Evolutionary conservation across 257 asterid genomes (phyloP).

Genomic region (Buddleja alternifolia): DNA sequence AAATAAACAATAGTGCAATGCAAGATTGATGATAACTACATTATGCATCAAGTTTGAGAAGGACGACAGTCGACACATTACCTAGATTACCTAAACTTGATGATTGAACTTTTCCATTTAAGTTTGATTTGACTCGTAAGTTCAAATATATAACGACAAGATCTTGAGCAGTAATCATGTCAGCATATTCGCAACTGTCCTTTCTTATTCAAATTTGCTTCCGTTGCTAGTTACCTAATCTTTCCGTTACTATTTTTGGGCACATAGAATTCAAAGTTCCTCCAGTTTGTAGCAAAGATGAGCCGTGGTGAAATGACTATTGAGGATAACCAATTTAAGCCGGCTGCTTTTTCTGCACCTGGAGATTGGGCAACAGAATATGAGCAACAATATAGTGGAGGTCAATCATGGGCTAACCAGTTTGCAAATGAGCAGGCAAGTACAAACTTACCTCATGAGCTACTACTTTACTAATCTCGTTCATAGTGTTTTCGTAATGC

Average conservation of each 20-base stretch:
- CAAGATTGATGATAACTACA: no score
- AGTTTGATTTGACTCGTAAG: no score
- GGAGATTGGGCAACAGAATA: constrained; percentile 96
- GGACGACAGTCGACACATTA: no score
- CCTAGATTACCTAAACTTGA: no score
- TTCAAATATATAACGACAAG: no score
- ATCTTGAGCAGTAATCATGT: no score
- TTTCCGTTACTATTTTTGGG: constrained; percentile 24
- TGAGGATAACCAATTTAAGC: constrained; percentile 91
- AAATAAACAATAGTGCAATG: no score
- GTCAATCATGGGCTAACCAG: constrained; percentile 93
- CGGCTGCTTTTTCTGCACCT: constrained; percentile 63
- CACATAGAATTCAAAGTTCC: constrained; percentile 86
- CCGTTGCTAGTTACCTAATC: constrained; percentile 20
- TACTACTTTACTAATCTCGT: constrained; percentile 2
- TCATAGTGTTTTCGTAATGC: constrained; percentile 17
- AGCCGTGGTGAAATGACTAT: constrained; percentile 94
- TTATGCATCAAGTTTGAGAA: no score
- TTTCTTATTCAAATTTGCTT: no score
- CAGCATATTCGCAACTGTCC: no score
- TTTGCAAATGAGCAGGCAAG: constrained; percentile 85
- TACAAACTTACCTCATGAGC: constrained; percentile 23
- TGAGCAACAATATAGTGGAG: constrained; percentile 75
- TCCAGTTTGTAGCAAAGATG: constrained; percentile 97
- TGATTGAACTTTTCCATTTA: no score